Percentiles rank a stretch among this genome's conserved stretches.
Conservation (phyloP, 2,329 filamentous ascomycete genomes). For the Pseudogymnoascus destructans region DNA sequence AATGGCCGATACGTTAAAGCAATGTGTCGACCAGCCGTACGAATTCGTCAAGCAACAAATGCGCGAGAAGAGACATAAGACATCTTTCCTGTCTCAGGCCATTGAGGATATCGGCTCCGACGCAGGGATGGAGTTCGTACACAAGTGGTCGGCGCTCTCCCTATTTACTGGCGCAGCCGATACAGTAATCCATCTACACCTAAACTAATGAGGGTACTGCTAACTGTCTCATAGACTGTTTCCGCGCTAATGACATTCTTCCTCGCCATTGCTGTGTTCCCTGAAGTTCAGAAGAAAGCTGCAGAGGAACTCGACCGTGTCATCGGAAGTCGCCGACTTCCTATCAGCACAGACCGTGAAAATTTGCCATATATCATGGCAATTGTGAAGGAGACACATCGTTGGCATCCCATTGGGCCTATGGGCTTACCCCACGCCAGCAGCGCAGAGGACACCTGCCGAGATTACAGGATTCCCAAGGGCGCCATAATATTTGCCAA, state of each 20-base stretch:
- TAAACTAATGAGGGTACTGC: slow-evolving; percentile 29
- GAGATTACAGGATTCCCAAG: slow-evolving; percentile 42
- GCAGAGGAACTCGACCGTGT: slow-evolving; percentile 35
- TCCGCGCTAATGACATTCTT: slow-evolving; percentile 29
- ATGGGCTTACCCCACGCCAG: slow-evolving; percentile 40
- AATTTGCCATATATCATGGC: slow-evolving; percentile 32
- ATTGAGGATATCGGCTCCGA: slow-evolving; percentile 26
- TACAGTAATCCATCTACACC: slow-evolving; percentile 23
- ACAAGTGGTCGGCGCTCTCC: slow-evolving; percentile 32
- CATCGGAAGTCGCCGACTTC: slow-evolving; percentile 32
- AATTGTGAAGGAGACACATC: slow-evolving; percentile 33
- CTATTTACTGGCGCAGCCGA: slow-evolving; percentile 33
- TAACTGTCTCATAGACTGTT: slow-evolving; percentile 24
- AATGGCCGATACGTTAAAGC: slow-evolving; percentile 25
- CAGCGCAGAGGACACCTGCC: slow-evolving; percentile 39
- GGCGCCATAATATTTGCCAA: slow-evolving; percentile 29
- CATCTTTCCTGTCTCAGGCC: slow-evolving; percentile 31
- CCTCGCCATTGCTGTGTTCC: slow-evolving; percentile 31
- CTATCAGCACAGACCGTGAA: slow-evolving; percentile 31
- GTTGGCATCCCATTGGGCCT: slow-evolving; percentile 33
- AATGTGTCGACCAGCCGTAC: slow-evolving; percentile 30
- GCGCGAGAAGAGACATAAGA: slow-evolving; percentile 20
- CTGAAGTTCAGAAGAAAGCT: slow-evolving; percentile 33
- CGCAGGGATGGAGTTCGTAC: slow-evolving; percentile 24
- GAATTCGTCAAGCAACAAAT: slow-evolving; percentile 32